Conservation (phyloP, 192 early-diverging fungal species). For the Rhizophagus prolifer region DNA sequence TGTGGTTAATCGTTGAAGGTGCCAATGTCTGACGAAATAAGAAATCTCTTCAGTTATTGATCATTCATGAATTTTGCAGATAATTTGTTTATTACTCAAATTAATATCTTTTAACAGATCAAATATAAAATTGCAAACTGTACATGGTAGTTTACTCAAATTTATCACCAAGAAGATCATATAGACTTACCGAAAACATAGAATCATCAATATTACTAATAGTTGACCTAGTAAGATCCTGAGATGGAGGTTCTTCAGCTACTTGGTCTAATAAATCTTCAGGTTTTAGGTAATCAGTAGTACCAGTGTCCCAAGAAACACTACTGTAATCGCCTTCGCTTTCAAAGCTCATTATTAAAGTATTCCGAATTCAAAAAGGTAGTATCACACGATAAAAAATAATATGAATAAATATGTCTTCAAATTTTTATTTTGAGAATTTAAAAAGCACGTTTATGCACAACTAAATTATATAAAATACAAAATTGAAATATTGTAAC, state of each 20-base stretch:
- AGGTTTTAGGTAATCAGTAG: slow-evolving; percentile 6
- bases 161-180: neutral
- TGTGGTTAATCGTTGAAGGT: neutral
- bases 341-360: neutral
- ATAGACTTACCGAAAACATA: slow-evolving; percentile 5
- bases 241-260: neutral
- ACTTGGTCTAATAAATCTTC: slow-evolving; percentile 2
- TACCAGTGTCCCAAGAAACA: slow-evolving; percentile 18
- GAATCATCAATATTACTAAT: neutral
- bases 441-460: neutral
- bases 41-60: neutral
- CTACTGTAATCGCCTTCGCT: slow-evolving; percentile 15
- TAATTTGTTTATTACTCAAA: neutral
- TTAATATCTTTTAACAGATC: neutral
- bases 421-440: neutral
- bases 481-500: neutral
- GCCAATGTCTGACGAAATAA: neutral
- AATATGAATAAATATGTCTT: too few species aligned
- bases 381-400: neutral
- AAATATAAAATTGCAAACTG: neutral
- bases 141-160: neutral
- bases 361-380: neutral
- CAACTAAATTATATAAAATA: neutral
- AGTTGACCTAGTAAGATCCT: neutral
- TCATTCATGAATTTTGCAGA: neutral